Conservation (phyloP, 352 stramenopile genomes). For the Pythium oligandrum region DNA sequence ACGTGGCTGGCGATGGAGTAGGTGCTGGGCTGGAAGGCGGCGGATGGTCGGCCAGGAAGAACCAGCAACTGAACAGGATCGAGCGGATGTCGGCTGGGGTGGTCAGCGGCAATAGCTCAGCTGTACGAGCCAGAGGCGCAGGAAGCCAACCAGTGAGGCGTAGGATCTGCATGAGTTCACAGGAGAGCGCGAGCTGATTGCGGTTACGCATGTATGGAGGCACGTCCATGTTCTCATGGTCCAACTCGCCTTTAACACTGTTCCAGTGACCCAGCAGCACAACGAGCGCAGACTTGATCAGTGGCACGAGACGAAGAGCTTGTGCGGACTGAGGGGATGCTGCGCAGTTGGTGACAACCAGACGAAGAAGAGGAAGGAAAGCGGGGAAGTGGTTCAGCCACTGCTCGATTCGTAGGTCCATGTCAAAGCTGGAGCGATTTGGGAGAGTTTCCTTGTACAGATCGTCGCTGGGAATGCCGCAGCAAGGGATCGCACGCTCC, state of each 20-base stretch:
- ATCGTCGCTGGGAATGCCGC: constrained; percentile 69
- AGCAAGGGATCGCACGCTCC: constrained; percentile 71
- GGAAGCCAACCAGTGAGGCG: constrained; percentile 57
- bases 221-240: constrained; percentile 63
- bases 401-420: constrained; percentile 78
- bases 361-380: constrained; percentile 56
- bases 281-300: constrained; percentile 72
- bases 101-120: constrained; percentile 61
- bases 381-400: constrained; percentile 80
- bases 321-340: constrained; percentile 36
- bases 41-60: constrained; percentile 74
- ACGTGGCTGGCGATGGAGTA: constrained; percentile 15
- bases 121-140: constrained; percentile 36
- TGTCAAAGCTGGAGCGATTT: constrained; percentile 77
- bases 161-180: constrained; percentile 59
- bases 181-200: constrained; percentile 64
- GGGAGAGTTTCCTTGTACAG: constrained; percentile 79
- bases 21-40: constrained; percentile 21
- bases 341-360: constrained; percentile 28
- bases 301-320: constrained; percentile 48
- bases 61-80: constrained; percentile 83
- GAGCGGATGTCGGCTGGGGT: constrained; percentile 63
- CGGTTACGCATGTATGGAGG: constrained; percentile 78
- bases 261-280: constrained; percentile 81
- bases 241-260: constrained; percentile 65